phyloP scores from a whole-genome alignment of 129 eudicot species.

The Saposhnikovia divaricata region DNA sequence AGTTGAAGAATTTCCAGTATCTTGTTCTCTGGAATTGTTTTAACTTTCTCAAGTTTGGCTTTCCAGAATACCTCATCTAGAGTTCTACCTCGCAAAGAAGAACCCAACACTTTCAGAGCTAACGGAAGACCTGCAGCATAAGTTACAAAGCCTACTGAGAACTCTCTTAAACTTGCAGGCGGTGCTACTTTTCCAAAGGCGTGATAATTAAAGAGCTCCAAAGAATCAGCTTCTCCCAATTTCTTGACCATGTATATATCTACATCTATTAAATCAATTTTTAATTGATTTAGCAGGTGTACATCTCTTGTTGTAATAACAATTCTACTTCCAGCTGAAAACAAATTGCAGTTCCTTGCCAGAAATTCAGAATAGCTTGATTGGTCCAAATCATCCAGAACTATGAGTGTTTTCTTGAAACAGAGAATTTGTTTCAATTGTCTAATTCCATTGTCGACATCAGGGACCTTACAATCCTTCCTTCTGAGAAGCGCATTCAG shows the following conservation, averaged over 20 bases:
- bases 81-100: constrained; percentile 10
- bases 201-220: constrained; percentile 24
- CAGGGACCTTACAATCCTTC: too few species aligned
- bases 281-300: too few species aligned
- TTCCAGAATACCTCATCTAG: neutral
- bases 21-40: neutral
- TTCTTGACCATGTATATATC: constrained; percentile 6
- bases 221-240: constrained; percentile 8
- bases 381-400: too few species aligned
- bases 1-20: neutral
- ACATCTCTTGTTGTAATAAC: too few species aligned
- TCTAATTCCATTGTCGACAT: too few species aligned
- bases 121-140: constrained; percentile 17
- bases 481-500: too few species aligned
- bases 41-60: neutral
- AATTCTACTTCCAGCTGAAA: too few species aligned
- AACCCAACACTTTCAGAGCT: constrained; percentile 33
- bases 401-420: too few species aligned
- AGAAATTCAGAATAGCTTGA: too few species aligned
- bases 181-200: constrained; percentile 15
- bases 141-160: constrained; percentile 11
- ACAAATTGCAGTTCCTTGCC: too few species aligned
- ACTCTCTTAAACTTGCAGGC: neutral
- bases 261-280: neutral
- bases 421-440: too few species aligned